Base-by-base conservation (phyloP, 1,139 yeast species). In the Geotrichum restrictum region DNA sequence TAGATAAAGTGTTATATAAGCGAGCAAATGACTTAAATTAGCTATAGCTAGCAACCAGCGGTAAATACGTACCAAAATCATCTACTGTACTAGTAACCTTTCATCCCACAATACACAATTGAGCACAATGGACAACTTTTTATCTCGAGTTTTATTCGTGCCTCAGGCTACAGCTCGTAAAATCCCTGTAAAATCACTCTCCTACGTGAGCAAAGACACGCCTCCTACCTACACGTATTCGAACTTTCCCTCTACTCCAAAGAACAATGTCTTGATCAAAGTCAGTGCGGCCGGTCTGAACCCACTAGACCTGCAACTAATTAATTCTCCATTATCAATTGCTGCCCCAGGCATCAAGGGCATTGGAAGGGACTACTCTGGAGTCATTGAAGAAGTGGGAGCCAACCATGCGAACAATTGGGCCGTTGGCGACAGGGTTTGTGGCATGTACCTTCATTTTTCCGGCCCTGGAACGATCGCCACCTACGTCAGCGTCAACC, bases 281-380 rank as follows among this genome's bases (percentile, higher is more conserved):
- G 79, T 84, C 21, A 72, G 71, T 38, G 74, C 80, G 14, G 82
- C 82, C 0, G 77, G 85, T 0, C 69, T 85, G 48, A 87, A 86
- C 62, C 94, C 95, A 0, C 74, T 85, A 43, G 95, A 87, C 65
- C 58, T 78, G 50, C 70, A 82, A 51, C 62, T 83, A 46, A 71
- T 74, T 60, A 71, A 74, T 55, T 64, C 68, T 53, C 70, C 62
- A 37, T 64, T 57, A 61, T 68, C 61, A 59, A 71, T 69, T 63
- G 69, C 68, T 55, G 71, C 64, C n/a, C 62, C 68, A 0, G 68
- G 64, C 1, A 73, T 72, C 39, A 77, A 79, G 52, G 88, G 88
- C 7, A 62, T 83, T 31, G 91, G 93, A 2, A 72, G 80, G 55
- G 95, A 87, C 62, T 86, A 77, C 61, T 69, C 85, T 11, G 95